Evolutionary conservation across 2,329 filamentous ascomycete species (phyloP), one percentile per base, ranked within the genome.

Genomic region (Iodosphaeria phyllophila): DNA sequence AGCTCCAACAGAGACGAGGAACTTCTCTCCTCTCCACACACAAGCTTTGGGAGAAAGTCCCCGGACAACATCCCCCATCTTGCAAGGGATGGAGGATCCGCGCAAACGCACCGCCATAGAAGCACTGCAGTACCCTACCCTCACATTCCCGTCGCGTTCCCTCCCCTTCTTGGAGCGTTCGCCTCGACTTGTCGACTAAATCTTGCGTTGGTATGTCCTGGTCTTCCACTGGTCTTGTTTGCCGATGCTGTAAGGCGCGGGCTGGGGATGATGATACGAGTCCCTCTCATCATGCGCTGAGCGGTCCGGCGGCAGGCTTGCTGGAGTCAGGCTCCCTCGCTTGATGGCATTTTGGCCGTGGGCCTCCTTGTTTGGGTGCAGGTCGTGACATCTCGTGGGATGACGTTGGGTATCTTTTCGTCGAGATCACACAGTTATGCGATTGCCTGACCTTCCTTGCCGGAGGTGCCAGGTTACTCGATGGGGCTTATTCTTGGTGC

Each of bases 401-500:
- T 45, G 50, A 50, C n/a, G 52, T 60, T 68, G 61, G 51, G 56
- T 62, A 50, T 23, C 22, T 60, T 67, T 76, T 93, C 76, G 86
- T 93, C 86, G 73, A 72, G 76, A 64, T 79, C 50, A 19, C 63
- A 92, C 71, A 93, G 86, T 76, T 73, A 95, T 93, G 86, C 84
- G 86, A 92, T 93, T 92, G 80, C 78, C 57, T 48, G 44, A 32
- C 38, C 47, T 56, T 47, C 40, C 36, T 33, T 38, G 44, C 40
- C 35, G 31, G 36, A 39, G 40, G 41, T 31, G 36, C 47, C 50
- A 54, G 64, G 79, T 92, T 91, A 95, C 86, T 92, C 84, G 83
- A 95, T 92, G 86, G 86, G 86, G 86, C 86, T 93, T 83, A 95
- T 92, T 93, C 82, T 93, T 77, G 86, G 83, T 67, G 77, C 84